phyloP scores from a whole-genome alignment of 371 early-diverging fungal genomes.

The Circinella minor region DNA sequence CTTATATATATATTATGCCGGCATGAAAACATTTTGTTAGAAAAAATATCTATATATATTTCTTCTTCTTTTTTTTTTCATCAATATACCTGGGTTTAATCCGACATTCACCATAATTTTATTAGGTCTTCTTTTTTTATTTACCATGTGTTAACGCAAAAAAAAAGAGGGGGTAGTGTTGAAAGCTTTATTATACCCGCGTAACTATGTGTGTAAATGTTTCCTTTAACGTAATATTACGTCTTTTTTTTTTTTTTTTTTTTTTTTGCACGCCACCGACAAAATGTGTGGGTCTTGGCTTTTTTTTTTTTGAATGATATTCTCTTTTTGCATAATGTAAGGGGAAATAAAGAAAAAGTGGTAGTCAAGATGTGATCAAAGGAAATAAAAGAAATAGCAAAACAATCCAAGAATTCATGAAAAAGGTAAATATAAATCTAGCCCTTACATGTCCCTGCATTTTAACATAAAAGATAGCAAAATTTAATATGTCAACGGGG shows the following conservation, averaged over 20 bases:
- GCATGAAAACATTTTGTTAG: background rate
- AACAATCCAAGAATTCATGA: conserved; percentile 7
- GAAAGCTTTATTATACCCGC: no score
- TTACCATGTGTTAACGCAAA: no score
- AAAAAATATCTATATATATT: no score
- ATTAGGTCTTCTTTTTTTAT: no score
- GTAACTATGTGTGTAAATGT: no score
- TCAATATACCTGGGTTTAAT: no score
- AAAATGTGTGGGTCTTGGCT: background rate
- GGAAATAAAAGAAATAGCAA: background rate
- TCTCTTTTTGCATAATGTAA: background rate
- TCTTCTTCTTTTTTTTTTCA: no score
- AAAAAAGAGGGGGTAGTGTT: no score
- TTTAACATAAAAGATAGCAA: background rate
- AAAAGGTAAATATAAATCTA: conserved; percentile 10
- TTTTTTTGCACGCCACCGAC: background rate
- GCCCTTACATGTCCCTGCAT: conserved; percentile 18
- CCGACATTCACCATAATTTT: background rate
- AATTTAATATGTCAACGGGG: conserved; percentile 15
- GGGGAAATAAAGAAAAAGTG: background rate
- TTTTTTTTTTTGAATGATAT: background rate
- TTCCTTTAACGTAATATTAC: background rate
- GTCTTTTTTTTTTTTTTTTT: background rate
- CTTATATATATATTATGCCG: background rate
- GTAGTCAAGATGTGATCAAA: background rate